Base-by-base conservation (phyloP, 768 basidiomycete genomes). In the Chiua virens region DNA sequence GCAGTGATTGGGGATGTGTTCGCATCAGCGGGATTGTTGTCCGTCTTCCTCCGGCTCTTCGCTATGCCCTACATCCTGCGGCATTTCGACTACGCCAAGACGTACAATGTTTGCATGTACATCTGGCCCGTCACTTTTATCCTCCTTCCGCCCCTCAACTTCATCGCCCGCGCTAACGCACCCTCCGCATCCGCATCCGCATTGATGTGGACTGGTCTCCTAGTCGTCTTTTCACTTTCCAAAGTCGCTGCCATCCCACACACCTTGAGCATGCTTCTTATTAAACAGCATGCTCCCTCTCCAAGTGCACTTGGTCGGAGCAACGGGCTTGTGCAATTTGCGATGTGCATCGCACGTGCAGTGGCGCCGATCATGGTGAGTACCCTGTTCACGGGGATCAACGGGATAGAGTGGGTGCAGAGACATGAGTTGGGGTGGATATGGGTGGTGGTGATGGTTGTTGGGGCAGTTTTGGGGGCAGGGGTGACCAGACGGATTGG, bases 181-280 rank as follows among this genome's bases (percentile, higher is more conserved):
- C 8, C 47, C 2, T 18, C 46, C 3, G 18, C 3, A 13, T 9
- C 42, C 14, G 20, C 57, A n/a, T n/a, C n/a, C n/a, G n/a, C 8
- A 35, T 73, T n/a, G 8, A 59, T 83, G 20, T 85, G 82, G 82
- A 51, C 69, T 2, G 77, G 75, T 4, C 75, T 86, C 17, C 63
- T 66, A 1, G 15, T 72, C 5, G 56, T 78, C 8, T 65, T 85
- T 44, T 54, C 64, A 0, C 53, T 78, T 8, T 75, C 76, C 17
- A 61, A 53, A 15, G n/a, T 58, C 4, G 60, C 28, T 1, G 43
- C 38, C 1, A 35, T 61, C 32, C 53, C 56, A 17, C 30, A 48
- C 7, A 86, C 82, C 7, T 66, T 82, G 40, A 82, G 75, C 59
- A 79, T 86, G 74, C 77, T 87, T 35, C 69, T 86, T n/a, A 74